Conservation (phyloP, 2,329 filamentous ascomycete species). For the Tolypocladium sp. region DNA sequence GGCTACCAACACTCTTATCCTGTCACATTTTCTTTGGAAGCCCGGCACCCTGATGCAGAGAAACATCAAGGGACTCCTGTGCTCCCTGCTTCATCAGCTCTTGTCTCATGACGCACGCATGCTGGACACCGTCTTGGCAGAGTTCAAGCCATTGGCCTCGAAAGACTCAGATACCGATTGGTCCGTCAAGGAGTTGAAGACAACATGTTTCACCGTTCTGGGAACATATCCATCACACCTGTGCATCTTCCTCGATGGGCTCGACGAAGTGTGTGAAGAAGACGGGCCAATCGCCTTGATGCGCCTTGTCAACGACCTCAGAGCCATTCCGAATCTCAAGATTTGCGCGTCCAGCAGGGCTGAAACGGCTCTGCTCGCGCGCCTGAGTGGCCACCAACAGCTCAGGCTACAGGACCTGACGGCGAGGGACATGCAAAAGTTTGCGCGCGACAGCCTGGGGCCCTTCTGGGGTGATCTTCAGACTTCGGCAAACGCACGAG, state of each 20-base stretch:
- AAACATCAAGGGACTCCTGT: conserved; percentile 14
- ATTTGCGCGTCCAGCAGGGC: conserved; percentile 8
- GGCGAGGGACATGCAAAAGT: neutral
- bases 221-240: neutral
- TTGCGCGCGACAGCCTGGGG: neutral
- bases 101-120: neutral
- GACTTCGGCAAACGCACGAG: neutral
- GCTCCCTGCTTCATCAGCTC: conserved; percentile 12
- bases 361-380: neutral
- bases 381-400: neutral
- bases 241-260: conserved; percentile 11
- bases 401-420: conserved; percentile 2
- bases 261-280: conserved; percentile 6
- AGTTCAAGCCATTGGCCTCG: neutral
- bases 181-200: conserved; percentile 1
- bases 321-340: conserved; percentile 3
- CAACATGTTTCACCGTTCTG: neutral
- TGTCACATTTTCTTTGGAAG: conserved; percentile 21
- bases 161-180: conserved; percentile 6
- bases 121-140: too few species aligned
- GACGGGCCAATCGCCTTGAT: too few species aligned
- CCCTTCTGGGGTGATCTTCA: neutral
- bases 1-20: conserved; percentile 4
- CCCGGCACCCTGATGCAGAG: conserved; percentile 15
- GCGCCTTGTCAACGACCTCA: neutral